phyloP scores from a whole-genome alignment of 2,329 filamentous ascomycete species.

The Lizonia empirigonia region DNA sequence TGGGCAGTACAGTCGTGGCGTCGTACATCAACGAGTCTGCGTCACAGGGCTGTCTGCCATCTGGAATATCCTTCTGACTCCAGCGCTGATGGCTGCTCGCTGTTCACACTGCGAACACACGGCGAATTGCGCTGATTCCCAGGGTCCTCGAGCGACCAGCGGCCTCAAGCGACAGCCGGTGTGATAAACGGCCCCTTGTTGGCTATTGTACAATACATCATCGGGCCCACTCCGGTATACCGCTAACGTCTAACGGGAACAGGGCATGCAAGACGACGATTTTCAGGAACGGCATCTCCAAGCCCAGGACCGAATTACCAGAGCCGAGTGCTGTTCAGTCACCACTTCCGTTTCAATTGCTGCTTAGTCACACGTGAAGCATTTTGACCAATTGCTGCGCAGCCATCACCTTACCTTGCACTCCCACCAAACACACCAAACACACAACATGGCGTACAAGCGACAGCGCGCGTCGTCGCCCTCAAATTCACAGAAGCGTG shows the following conservation, averaged over 20 bases:
- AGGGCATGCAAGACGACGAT: slow-evolving; percentile 7
- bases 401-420: background rate
- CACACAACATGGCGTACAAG: slow-evolving; percentile 41
- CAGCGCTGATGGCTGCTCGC: background rate
- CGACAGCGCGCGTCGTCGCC: slow-evolving; percentile 39
- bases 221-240: slow-evolving; percentile 3
- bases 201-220: slow-evolving; percentile 17
- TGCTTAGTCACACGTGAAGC: background rate
- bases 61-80: no score
- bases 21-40: slow-evolving; percentile 7
- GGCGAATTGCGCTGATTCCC: background rate
- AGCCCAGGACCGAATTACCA: background rate
- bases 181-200: slow-evolving; percentile 1
- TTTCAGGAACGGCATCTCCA: slow-evolving; percentile 15
- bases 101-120: no score
- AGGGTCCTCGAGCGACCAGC: slow-evolving; percentile 9
- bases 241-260: slow-evolving; percentile 8
- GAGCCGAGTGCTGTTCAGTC: no score
- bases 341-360: background rate
- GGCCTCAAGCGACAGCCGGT: background rate
- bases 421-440: background rate
- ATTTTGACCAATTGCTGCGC: background rate
- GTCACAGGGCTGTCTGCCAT: slow-evolving; percentile 9
- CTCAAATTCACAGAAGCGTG: slow-evolving; percentile 69
- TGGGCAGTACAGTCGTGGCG: slow-evolving; percentile 10